These are phyloP conservation scores for Cordia subcordata DNA, from an alignment of 257 asterid genomes.

Conservation along the genomic window DNA sequence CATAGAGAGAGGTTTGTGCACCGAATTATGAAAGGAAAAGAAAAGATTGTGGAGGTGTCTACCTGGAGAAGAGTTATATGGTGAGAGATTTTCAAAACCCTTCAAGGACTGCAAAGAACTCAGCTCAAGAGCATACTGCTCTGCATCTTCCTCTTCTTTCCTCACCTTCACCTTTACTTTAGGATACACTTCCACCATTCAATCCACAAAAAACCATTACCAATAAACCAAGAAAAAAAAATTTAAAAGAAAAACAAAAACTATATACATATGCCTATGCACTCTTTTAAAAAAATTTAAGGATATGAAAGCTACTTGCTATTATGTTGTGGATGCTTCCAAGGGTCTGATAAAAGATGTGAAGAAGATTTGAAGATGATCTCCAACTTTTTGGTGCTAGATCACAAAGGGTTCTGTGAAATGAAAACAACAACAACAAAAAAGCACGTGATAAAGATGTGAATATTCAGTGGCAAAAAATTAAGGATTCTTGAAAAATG, in stretches of 20 bases:
- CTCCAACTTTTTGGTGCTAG: not conserved
- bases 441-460: constrained; percentile 18
- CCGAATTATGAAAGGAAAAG: not conserved
- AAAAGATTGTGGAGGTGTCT: not conserved
- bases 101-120: constrained; percentile 62
- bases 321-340: not conserved
- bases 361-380: not conserved
- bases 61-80: constrained; percentile 60
- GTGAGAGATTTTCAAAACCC: constrained; percentile 59
- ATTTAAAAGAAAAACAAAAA: not conserved
- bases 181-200: constrained; percentile 59
- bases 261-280: not conserved
- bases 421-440: constrained; percentile 4
- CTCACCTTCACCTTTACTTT: constrained; percentile 91
- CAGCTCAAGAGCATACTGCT: constrained; percentile 57
- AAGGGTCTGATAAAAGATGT: not conserved
- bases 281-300: not conserved
- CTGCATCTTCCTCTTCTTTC: constrained; percentile 57
- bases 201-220: constrained; percentile 22
- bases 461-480: constrained; percentile 15
- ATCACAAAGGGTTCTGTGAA: not conserved
- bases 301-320: not conserved
- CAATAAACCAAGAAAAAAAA: constrained; percentile 19
- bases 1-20: not conserved
- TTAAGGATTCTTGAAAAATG: not conserved